These are phyloP conservation scores for Fraxinus greggii DNA, from an alignment of 305 asterid genomes.

Conservation along the genomic window DNA sequence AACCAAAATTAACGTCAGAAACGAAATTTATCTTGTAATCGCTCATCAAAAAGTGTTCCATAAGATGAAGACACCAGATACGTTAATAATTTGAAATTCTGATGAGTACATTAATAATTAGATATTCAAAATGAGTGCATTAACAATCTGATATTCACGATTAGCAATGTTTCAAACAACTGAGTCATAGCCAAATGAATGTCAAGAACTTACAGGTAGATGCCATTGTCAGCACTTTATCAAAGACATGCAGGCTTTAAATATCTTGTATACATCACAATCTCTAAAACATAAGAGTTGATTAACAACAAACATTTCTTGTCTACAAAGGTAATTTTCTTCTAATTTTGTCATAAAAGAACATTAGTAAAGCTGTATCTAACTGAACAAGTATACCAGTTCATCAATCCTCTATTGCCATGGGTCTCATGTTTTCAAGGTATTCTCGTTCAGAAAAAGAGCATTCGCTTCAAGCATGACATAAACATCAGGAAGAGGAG, in stretches of 20 bases:
- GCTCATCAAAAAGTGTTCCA: neutral
- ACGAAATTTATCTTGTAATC: conserved; percentile 6
- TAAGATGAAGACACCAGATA: conserved; percentile 16
- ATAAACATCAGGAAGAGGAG: conserved; percentile 5
- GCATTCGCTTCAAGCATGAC: neutral
- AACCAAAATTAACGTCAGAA: conserved; percentile 19
- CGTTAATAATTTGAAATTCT: no score
- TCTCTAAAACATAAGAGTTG: neutral
- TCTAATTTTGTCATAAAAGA: neutral
- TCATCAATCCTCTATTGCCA: neutral
- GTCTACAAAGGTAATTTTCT: neutral
- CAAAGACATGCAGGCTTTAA: neutral
- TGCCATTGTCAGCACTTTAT: neutral
- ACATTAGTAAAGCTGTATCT: neutral
- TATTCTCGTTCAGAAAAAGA: neutral
- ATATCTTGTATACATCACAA: neutral
- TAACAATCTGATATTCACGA: neutral
- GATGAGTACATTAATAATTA: neutral
- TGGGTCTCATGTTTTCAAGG: neutral
- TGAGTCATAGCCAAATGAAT: neutral
- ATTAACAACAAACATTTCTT: neutral
- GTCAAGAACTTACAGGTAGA: neutral
- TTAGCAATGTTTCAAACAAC: neutral
- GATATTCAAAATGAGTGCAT: neutral
- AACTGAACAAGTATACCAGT: conserved; percentile 3